Base-by-base conservation (phyloP, 225 moss, liverwort and hornwort genomes). In the Climacium dendroides region DNA sequence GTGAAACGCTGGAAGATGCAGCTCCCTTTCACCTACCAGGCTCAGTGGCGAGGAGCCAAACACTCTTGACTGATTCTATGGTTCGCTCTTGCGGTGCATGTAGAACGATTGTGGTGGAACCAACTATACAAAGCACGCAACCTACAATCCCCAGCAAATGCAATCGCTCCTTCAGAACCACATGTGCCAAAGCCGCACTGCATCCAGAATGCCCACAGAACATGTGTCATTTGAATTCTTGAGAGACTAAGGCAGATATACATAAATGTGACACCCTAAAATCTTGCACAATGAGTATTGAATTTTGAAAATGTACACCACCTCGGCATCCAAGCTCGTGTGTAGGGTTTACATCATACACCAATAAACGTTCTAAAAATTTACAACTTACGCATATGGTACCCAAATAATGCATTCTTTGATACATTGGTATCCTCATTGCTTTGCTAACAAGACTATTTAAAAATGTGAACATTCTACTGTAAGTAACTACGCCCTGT, bases 81-180 rank as follows among this genome's bases (percentile, higher is more conserved):
- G 85, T 85, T n/a, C 93, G 91, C 91, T 98, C 98, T 90, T 95
- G 92, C n/a, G 98, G 98, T 57, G 98, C 98, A 88, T 98, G 95
- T 45, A 98, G 95, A 74, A 97, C 95, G 55, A 98, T 98, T 25
- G 95, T 95, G 72, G 95, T 96, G 74, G 98, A 98, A 54, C 98
- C 98, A 64, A 97, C 98, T 87, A 98, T 95, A 85, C 98, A 98
- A 16, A 98, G 95, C 83, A 98, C 92, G 86, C 98, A 98, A 52
- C 98, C 98, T n/a, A 98, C 93, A 78, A 98, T 95, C 83, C 98
- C 98, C 83, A 97, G 94, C 85, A 94, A 81, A 93, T 97, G 97
- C 91, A 98, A 91, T 75, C 90, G 93, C 93, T 98, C 98, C 91
- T 98, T 97, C 87, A 98, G 89, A 85, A 98, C 93, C 19, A 96